phyloP scores from a whole-genome alignment of 129 eudicot species.

The Artemisia annua region DNA sequence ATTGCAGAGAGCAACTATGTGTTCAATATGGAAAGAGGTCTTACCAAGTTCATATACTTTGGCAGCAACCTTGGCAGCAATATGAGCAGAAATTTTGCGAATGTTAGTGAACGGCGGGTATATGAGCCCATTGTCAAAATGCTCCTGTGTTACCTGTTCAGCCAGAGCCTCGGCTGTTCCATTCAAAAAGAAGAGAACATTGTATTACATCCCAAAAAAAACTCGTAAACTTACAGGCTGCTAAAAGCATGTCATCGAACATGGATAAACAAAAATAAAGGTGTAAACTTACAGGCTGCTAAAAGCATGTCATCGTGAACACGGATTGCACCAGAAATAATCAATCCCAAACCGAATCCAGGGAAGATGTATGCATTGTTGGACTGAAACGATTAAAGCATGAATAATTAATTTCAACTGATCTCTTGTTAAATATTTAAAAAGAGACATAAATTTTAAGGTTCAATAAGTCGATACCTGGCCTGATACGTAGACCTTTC shows the following conservation, averaged over 20 bases:
- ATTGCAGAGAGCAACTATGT: background rate
- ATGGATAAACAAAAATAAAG: background rate
- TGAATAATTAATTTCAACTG: constrained; percentile 24
- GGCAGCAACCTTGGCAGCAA: constrained; percentile 45
- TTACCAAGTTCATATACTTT: constrained; percentile 49
- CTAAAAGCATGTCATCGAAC: constrained; percentile 86
- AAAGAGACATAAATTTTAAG: constrained; percentile 6
- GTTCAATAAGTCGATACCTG: constrained; percentile 56
- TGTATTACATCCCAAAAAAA: background rate
- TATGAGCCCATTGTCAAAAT: constrained; percentile 74
- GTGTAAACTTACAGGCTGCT: constrained; percentile 81
- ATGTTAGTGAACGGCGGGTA: constrained; percentile 86
- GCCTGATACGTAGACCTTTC: constrained; percentile 72
- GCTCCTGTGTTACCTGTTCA: constrained; percentile 70
- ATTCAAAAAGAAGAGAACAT: background rate
- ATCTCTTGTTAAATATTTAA: background rate
- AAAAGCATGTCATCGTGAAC: constrained; percentile 98
- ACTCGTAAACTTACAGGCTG: constrained; percentile 74
- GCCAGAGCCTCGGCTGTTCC: constrained; percentile 89
- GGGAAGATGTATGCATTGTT: constrained; percentile 99
- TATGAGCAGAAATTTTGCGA: constrained; percentile 51
- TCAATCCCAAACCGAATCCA: constrained; percentile 92
- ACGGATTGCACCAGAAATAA: constrained; percentile 96
- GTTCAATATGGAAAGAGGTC: constrained; percentile 5
- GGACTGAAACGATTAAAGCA: constrained; percentile 45